These are phyloP conservation scores for Phytophthora pistaciae DNA, from an alignment of 352 stramenopile species.

Conservation along the genomic window DNA sequence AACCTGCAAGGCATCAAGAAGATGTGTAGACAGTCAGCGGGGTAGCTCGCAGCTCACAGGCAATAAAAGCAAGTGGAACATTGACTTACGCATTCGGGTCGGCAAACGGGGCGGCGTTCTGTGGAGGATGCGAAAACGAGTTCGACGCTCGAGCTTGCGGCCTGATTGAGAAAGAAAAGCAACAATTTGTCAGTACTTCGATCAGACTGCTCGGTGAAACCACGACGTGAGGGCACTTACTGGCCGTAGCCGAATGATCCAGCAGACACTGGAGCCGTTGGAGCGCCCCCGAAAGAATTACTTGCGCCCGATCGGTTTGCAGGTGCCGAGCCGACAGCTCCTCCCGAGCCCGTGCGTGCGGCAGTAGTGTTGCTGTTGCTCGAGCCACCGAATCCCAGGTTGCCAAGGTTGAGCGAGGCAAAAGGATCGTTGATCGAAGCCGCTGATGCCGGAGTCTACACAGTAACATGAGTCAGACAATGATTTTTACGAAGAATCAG, in stretches of 20 bases:
- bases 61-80: background rate
- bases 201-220: background rate
- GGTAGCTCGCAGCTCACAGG: background rate
- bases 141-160: conserved; percentile 26
- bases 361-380: conserved; percentile 23
- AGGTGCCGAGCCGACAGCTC: conserved; percentile 25
- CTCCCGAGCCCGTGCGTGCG: conserved; percentile 33
- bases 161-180: conserved; percentile 17
- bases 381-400: conserved; percentile 51
- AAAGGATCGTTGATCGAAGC: conserved; percentile 78
- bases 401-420: conserved; percentile 69
- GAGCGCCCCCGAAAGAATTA: conserved; percentile 35
- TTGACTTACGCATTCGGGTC: conserved; percentile 57
- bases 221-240: conserved; percentile 20
- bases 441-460: conserved; percentile 36
- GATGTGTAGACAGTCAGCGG: conserved; percentile 16
- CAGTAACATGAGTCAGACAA: background rate
- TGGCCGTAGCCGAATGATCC: conserved; percentile 52
- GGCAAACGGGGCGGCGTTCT: conserved; percentile 42
- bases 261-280: conserved; percentile 25
- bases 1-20: conserved; percentile 41
- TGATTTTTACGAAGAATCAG: background rate
- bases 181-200: conserved; percentile 11
- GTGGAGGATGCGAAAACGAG: conserved; percentile 51
- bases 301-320: conserved; percentile 19